Evolutionary conservation across 345 rosid species (phyloP).

Genomic region (Psidium guajava): DNA sequence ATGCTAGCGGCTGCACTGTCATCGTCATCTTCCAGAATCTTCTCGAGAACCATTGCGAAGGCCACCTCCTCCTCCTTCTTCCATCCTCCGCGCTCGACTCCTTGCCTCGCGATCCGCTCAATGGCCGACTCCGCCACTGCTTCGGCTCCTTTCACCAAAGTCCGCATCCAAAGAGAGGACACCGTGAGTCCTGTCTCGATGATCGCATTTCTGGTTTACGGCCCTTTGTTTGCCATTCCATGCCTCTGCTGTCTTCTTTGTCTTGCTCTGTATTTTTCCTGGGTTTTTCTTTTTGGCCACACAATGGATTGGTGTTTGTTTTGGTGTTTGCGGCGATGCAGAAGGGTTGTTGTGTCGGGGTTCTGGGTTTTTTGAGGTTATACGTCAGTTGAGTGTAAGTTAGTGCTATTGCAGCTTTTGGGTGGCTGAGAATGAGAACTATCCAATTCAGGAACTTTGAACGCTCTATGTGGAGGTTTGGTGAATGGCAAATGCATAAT

Average conservation of each 20-base stretch:
- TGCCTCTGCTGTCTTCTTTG: background rate
- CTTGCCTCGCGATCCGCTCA: slow-evolving; percentile 34
- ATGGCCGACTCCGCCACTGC: slow-evolving; percentile 54
- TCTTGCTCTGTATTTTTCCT: background rate
- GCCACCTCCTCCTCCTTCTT: slow-evolving; percentile 5
- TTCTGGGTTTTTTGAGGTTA: background rate
- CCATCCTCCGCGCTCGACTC: background rate
- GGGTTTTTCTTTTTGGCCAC: background rate
- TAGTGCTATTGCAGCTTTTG: background rate
- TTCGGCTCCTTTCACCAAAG: slow-evolving; percentile 41
- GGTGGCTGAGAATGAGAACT: background rate
- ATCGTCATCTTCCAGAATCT: slow-evolving; percentile 22
- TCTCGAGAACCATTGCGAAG: slow-evolving; percentile 7
- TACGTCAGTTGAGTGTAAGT: background rate
- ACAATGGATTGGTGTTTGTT: background rate
- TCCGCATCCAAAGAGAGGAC: slow-evolving; percentile 81
- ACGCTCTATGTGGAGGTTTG: background rate
- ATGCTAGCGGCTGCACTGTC: slow-evolving; percentile 1
- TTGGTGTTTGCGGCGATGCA: background rate
- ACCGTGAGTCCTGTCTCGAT: slow-evolving; percentile 34
- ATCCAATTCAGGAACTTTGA: background rate
- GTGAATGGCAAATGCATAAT: background rate
- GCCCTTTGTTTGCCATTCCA: background rate
- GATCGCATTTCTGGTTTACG: background rate
- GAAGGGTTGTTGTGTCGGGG: background rate